Evolutionary conservation across 78 protist genomes (phyloP), one percentile per base, ranked within the genome.

Genomic region (Dictyostelium purpureum): DNA sequence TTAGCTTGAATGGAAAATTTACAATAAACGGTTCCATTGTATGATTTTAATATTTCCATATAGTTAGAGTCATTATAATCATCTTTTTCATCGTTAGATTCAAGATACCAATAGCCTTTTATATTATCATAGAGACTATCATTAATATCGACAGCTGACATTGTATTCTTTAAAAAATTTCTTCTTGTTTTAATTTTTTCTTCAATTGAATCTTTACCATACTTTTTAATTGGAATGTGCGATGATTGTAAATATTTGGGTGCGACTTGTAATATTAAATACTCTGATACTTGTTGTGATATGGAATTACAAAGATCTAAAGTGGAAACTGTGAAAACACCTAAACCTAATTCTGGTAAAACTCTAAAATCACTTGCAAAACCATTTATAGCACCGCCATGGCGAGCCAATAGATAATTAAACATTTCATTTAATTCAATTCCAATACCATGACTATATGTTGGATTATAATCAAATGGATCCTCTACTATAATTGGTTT

Each of bases 301-400:
- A 85, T 24, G 2, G 74, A 28, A 42, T 85, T 73, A 24, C 24
- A n/a, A 9, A 71, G 61, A 66, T 85, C 92, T 42, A 85, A 49
- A 19, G 92, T 85, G 2, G 77, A 43, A 7, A 37, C 42, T 35
- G 52, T 26, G 19, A 54, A 85, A 12, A 70, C 21, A 12, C 83
- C 80, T 2, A 85, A 18, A 18, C 82, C 82, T 10, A 85, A 19
- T 19, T 56, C 82, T 6, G 92, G 92, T 37, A 85, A 21, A 19
- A 61, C 82, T 0, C 92, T 18, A 38, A 85, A 85, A n/a, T 85
- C 92, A 61, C 77, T 85, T 19, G 92, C 92, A 43, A 73, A 85
- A 4, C 92, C 92, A 73, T 85, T 70, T 63, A 85, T 24, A 21
- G 92, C 92, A 0, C 92, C 92, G 21, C 92, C 92, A 73, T 85